phyloP scores from a whole-genome alignment of 352 stramenopile genomes.

The Globisporangium recalcitrans region DNA sequence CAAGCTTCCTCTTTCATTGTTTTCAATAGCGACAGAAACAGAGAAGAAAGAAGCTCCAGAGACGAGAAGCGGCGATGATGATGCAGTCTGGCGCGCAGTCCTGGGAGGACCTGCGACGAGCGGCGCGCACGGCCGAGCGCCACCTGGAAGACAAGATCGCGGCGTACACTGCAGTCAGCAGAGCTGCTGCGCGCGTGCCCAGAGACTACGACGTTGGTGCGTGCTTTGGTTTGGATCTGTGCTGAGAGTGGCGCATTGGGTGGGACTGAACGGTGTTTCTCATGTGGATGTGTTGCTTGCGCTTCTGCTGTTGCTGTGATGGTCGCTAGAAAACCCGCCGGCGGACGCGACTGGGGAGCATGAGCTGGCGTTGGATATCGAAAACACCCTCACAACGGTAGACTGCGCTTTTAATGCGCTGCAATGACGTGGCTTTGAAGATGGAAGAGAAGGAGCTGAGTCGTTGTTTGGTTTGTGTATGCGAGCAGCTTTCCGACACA shows the following conservation, averaged over 20 bases:
- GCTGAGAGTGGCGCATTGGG: neutral
- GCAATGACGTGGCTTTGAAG: neutral
- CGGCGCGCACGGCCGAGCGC: conserved; percentile 64
- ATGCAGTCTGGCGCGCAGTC: conserved; percentile 32
- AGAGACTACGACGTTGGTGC: conserved; percentile 63
- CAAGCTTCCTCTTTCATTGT: neutral
- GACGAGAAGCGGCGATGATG: conserved; percentile 39
- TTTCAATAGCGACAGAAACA: neutral
- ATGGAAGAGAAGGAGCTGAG: neutral
- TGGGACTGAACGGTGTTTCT: neutral
- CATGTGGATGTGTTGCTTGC: neutral
- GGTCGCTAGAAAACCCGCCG: conserved; percentile 54
- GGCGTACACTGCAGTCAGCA: conserved; percentile 58
- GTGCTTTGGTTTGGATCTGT: neutral
- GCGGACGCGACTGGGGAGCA: conserved; percentile 51
- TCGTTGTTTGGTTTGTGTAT: neutral
- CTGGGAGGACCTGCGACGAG: conserved; percentile 76
- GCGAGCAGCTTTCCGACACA: conserved; percentile 61
- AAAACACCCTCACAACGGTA: conserved; percentile 62
- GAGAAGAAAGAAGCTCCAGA: neutral
- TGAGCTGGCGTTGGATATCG: conserved; percentile 69
- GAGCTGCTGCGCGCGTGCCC: conserved; percentile 29
- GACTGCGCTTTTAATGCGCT: conserved; percentile 1
- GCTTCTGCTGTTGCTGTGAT: neutral
- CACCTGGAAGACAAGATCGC: conserved; percentile 81